Percentiles rank a stretch among this genome's conserved stretches.
These are phyloP conservation scores for Lactarius evosmus DNA, from an alignment of 768 basidiomycete species.

Conservation along the genomic window DNA sequence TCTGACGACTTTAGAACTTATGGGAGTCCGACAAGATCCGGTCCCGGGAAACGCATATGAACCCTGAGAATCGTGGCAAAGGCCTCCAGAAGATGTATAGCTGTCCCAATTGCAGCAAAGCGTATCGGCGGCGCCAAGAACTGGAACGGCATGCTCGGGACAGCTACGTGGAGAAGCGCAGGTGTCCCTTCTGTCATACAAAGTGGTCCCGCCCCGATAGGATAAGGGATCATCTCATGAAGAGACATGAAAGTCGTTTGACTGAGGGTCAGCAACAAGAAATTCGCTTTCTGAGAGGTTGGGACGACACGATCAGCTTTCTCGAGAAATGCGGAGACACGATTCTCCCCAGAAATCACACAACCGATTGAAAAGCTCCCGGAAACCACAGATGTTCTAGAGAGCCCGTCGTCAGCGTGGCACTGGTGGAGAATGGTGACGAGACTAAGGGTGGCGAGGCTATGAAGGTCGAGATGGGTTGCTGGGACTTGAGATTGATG, in stretches of 20 bases:
- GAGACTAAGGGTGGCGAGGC: no score
- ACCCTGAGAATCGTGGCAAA: not conserved
- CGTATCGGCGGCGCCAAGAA: not conserved
- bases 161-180: not conserved
- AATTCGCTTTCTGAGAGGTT: not conserved
- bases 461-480: not conserved
- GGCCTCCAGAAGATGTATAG: not conserved
- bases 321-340: not conserved
- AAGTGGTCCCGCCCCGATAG: conserved; percentile 10
- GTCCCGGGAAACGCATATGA: no score
- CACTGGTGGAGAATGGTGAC: not conserved
- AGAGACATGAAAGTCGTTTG: not conserved
- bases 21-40: not conserved
- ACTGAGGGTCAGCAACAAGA: not conserved
- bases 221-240: conserved; percentile 2
- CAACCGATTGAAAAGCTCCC: not conserved
- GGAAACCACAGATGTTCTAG: not conserved
- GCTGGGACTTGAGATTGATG: not conserved
- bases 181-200: not conserved
- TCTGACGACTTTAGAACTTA: not conserved
- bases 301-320: not conserved
- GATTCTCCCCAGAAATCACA: not conserved
- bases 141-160: conserved; percentile 1
- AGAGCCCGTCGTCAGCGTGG: not conserved
- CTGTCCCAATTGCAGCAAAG: not conserved